These are phyloP conservation scores for Epichloe baconii DNA, from an alignment of 2,329 filamentous ascomycete species.

Conservation along the genomic window DNA sequence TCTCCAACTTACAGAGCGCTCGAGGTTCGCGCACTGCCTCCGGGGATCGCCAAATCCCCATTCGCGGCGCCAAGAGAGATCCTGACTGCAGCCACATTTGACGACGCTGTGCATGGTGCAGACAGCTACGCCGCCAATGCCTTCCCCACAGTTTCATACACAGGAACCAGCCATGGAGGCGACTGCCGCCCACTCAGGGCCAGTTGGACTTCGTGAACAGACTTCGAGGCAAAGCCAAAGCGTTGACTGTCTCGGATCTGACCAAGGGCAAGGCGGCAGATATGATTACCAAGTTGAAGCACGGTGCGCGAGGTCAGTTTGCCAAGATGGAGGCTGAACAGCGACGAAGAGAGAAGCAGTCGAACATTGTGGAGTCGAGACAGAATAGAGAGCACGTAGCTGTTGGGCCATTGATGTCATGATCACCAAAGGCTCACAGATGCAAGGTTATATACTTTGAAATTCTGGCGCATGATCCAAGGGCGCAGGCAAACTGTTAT, in stretches of 20 bases:
- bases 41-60: constrained; percentile 36
- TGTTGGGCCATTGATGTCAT: constrained; percentile 37
- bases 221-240: constrained; percentile 37
- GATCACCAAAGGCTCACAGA: not conserved
- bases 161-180: constrained; percentile 57
- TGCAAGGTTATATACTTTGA: not conserved
- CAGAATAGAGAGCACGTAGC: constrained; percentile 36
- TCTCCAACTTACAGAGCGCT: constrained; percentile 27
- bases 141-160: constrained; percentile 55
- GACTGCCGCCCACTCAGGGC: constrained; percentile 45
- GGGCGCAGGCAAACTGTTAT: not conserved
- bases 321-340: constrained; percentile 37
- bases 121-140: constrained; percentile 63
- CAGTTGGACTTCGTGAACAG: constrained; percentile 62
- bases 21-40: constrained; percentile 35
- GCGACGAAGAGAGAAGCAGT: constrained; percentile 31
- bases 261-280: constrained; percentile 74
- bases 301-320: constrained; percentile 60
- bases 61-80: constrained; percentile 59
- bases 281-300: constrained; percentile 85
- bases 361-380: constrained; percentile 24
- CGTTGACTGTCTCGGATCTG: constrained; percentile 41
- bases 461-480: not conserved
- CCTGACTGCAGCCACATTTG: constrained; percentile 50
- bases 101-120: constrained; percentile 67